These are phyloP conservation scores for Rhynchospora breviuscula DNA, from an alignment of 176 grass and related monocot species.

Conservation along the genomic window DNA sequence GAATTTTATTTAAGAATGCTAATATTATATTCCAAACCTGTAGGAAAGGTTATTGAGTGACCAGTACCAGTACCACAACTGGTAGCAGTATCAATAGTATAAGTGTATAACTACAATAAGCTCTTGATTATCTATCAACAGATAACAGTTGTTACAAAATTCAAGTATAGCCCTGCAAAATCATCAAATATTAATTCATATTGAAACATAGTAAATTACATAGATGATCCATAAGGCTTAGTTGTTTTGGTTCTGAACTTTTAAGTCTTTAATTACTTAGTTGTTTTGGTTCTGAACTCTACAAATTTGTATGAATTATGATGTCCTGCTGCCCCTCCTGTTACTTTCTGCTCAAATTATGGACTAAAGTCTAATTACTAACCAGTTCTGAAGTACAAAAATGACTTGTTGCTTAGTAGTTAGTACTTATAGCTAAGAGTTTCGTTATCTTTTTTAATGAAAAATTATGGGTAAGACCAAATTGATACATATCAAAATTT, in stretches of 20 bases:
- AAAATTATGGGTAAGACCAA: neutral
- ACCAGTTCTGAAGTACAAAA: neutral
- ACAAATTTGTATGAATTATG: neutral
- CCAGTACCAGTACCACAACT: too few species aligned
- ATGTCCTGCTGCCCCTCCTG: neutral
- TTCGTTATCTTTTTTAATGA: neutral
- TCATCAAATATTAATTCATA: neutral
- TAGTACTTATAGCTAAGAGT: too few species aligned
- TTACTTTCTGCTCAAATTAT: neutral
- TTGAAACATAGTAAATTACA: neutral
- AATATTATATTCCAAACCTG: neutral
- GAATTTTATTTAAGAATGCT: neutral
- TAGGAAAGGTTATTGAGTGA: too few species aligned
- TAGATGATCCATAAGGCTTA: neutral
- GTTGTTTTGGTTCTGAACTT: neutral
- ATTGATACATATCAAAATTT: neutral
- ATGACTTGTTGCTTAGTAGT: neutral
- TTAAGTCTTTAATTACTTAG: neutral
- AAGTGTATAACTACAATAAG: too few species aligned
- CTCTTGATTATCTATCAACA: neutral
- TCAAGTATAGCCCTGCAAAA: neutral
- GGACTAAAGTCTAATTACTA: neutral
- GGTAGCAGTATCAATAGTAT: too few species aligned
- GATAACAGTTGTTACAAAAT: neutral
- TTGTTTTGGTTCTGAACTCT: neutral